Evolutionary conservation across 495 filamentous ascomycete species (phyloP), one percentile per base, ranked within the genome.

Genomic region (Annulohypoxylon maeteangense): DNA sequence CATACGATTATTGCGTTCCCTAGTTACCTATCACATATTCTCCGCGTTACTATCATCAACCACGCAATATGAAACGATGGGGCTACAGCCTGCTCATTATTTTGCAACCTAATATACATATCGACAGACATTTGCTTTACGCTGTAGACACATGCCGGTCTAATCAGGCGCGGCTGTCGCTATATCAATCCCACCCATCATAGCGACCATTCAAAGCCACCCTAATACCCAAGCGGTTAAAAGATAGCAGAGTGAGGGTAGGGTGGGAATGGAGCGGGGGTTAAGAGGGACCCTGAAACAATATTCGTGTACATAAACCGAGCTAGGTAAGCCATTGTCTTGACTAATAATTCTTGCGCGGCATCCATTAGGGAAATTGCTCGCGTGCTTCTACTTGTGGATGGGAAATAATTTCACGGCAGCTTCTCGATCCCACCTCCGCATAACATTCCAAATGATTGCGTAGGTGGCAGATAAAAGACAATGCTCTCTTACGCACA

Each of bases 371-470:
- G 44, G 58, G 68, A 62, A 71, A 67, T 44, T 63, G 68, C 57
- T 71, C 68, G 68, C 58, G 68, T 71, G 68, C 63, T 34, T 31
- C 42, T 7, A 34, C 32, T 36, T 51, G 29, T 62, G 62, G 56
- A 45, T 62, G 62, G 47, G 40, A 56, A 29, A 61, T 23, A 65
- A 65, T 61, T 50, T 51, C 32, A 34, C 32, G 25, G 32, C 44
- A 20, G 20, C 36, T 53, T 16, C 18, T 67, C 36, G 16, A 67
- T 59, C 11, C 20, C 34, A 32, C 55, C 7, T 25, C 25, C 54
- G 31, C 62, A 57, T 42, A 27, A 57, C 40, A 27, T 34, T 34
- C 22, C 10, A 63, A 38, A 12, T 53, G 12, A 27, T n/a, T 29
- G 50, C 36, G 20, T 38, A 59, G 44, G 38, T 51, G 45, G 34